Evolutionary conservation across 805 yeast genomes (phyloP).

Genomic region (Metschnikowia lachancei): DNA sequence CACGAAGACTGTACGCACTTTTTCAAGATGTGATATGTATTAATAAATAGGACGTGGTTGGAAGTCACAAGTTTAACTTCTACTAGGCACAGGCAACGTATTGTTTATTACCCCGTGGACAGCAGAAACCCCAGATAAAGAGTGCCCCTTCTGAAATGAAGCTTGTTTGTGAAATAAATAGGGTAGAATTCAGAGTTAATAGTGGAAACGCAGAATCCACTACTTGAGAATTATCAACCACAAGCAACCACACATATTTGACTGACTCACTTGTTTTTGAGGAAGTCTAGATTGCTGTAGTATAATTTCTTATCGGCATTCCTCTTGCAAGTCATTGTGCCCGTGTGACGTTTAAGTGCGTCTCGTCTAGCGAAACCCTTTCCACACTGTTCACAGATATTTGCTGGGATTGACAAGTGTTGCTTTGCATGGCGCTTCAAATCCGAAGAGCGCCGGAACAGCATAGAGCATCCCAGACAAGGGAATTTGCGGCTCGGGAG

Average conservation of each 20-base stretch:
- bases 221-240: too few relatives aligned
- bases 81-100: too few relatives aligned
- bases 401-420: conserved; percentile 68
- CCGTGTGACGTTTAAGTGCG: conserved; percentile 72
- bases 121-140: too few relatives aligned
- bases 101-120: too few relatives aligned
- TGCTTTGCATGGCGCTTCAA: conserved; percentile 74
- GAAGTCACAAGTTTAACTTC: too few relatives aligned
- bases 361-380: conserved; percentile 84
- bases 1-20: too few relatives aligned
- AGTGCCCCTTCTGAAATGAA: too few relatives aligned
- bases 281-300: conserved; percentile 31
- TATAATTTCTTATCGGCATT: conserved; percentile 56
- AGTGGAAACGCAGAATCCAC: too few relatives aligned
- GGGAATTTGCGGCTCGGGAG: conserved; percentile 40
- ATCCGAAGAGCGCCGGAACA: conserved; percentile 67
- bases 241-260: background rate
- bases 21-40: too few relatives aligned
- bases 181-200: too few relatives aligned
- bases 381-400: conserved; percentile 72
- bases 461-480: conserved; percentile 59
- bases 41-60: too few relatives aligned
- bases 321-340: conserved; percentile 71
- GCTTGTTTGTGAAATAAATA: too few relatives aligned
- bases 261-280: conserved; percentile 10